Evolutionary conservation across 2,329 filamentous ascomycete species (phyloP), one percentile per base, ranked within the genome.

Genomic region (Talaromyces sp.): DNA sequence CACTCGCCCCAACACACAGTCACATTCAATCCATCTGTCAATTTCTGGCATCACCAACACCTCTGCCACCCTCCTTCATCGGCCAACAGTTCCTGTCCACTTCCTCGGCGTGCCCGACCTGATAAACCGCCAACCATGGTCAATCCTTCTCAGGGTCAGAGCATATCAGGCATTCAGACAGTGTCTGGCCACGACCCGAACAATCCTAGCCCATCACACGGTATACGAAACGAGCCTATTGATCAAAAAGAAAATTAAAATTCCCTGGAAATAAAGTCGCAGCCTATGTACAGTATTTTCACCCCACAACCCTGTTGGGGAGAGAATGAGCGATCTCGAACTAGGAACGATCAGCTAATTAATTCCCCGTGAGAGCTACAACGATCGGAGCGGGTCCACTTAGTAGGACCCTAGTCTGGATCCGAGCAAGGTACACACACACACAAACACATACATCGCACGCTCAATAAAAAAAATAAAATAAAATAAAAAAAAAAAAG

Each of bases 51-150:
- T 54, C 47, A 55, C 45, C 45, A 54, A 60, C 60, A 16, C 33
- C 36, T 64, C 61, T 56, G 56, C 63, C 61, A 64, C 49, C 29
- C 46, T 17, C 36, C 20, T 11, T 20, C 17, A 51, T 40, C 62
- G 62, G 60, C 6, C 37, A 62, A 60, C 17, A 55, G 33, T 64
- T 64, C 62, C 62, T 62, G 47, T 19, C 61, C 52, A 53, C 39
- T 47, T 47, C 46, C 33, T 51, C 36, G 46, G 36, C 16, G 4
- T 19, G 16, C 37, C 39, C 16, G 17, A 35, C 33, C 37, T 29
- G 27, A 39, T 41, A 49, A 48, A 9, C 37, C 27, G 33, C 27
- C 13, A 52, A 50, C 60, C 58, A 58, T 42, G 58, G 58, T 43
- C 48, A 16, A 36, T 11, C 13, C 17, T 13, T 3, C 14, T 30